These are phyloP conservation scores for Blastocystis sp. DNA, from an alignment of 352 stramenopile species.

Conservation along the genomic window DNA sequence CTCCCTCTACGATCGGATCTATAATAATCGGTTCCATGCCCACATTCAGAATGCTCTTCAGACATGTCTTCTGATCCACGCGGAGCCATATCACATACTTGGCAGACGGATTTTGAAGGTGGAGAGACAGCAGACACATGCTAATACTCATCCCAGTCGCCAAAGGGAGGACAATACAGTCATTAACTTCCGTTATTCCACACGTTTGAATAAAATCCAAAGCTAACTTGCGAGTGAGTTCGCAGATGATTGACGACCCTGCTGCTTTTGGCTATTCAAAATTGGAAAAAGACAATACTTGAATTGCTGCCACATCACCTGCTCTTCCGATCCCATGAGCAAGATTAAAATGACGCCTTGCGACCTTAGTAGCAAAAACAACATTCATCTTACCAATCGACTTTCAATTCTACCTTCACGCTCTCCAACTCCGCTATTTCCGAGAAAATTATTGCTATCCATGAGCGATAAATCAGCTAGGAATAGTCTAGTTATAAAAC, in stretches of 20 bases:
- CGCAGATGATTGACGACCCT: constrained; percentile 59
- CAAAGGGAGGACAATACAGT: constrained; percentile 60
- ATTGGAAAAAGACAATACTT: background rate
- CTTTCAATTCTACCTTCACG: constrained; percentile 59
- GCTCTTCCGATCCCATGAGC: constrained; percentile 62
- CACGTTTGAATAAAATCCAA: constrained; percentile 61
- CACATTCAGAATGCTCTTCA: constrained; percentile 61
- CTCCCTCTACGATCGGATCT: constrained; percentile 29
- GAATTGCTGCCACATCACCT: constrained; percentile 62
- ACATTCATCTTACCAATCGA: background rate
- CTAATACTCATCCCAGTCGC: constrained; percentile 62
- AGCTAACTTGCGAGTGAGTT: constrained; percentile 51
- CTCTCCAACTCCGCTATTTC: constrained; percentile 62
- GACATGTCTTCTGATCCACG: constrained; percentile 62
- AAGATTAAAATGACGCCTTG: constrained; percentile 49
- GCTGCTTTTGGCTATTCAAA: constrained; percentile 61
- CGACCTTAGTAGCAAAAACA: background rate
- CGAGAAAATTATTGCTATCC: constrained; percentile 63
- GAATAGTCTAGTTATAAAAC: constrained; percentile 9
- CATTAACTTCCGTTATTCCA: constrained; percentile 60
- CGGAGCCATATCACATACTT: constrained; percentile 62
- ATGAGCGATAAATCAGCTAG: constrained; percentile 60
- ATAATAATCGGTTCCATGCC: constrained; percentile 61
- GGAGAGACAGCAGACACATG: constrained; percentile 48
- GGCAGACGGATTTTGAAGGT: background rate